Evolutionary conservation across 2,329 filamentous ascomycete genomes (phyloP), one percentile per base, ranked within the genome.

Genomic region (Epichloe aotearoae): DNA sequence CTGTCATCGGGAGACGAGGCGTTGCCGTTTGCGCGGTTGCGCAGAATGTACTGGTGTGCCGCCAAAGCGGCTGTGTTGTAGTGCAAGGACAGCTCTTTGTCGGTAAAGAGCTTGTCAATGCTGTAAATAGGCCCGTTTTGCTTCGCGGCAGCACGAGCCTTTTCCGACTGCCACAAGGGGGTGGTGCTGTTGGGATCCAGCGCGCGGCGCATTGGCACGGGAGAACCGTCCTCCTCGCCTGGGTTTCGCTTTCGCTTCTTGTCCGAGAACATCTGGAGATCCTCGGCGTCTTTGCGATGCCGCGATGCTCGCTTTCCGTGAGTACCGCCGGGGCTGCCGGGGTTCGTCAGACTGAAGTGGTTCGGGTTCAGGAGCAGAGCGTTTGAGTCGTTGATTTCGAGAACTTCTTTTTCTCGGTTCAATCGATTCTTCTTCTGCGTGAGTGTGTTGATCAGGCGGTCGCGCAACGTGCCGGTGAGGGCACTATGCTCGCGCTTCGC

Each of bases 41-140:
- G 75, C 49, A 82, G 65, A 51, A 83, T 72, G 58, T 81, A 77
- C 54, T 78, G 76, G 62, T 83, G 77, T 8, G 82, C 75, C 2
- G 80, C 80, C 19, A 82, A 59, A 33, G 81, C 80, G 5, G 82
- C 77, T 4, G 72, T 68, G 53, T 83, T 83, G 62, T 83, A 83
- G 30, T 78, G 79, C 69, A 84, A 74, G 4, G 76, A 73, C 33
- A 85, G 71, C 66, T 85, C 82, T 64, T 82, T 84, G 58, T 85
- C 82, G 0, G 81, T 84, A 47, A 85, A 85, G 38, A 85, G 74
- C 68, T 84, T 84, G 58, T 84, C 80, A 53, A 85, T 77, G 61
- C 77, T 83, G 62, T 82, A 83, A 2, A 80, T 66, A 0, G 79
- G 74, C 8, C 77, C 80, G 19, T 77, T 74, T 58, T 80, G 74